phyloP scores from a whole-genome alignment of 2,329 filamentous ascomycete genomes.

The Colletotrichum sp. region DNA sequence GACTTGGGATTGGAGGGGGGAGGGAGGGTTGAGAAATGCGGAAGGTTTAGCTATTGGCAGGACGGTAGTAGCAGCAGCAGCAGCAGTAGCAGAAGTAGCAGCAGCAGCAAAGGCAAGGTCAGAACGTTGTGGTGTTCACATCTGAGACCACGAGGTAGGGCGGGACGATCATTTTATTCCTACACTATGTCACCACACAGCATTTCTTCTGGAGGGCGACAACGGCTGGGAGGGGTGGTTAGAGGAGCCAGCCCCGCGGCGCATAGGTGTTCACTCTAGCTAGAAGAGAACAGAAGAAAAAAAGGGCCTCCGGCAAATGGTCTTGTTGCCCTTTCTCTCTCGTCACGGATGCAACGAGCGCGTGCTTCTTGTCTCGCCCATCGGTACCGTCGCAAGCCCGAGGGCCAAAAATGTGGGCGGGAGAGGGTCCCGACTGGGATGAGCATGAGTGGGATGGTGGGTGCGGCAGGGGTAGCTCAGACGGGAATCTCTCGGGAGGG shows the following conservation, averaged over 20 bases:
- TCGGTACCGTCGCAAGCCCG: constrained; percentile 18
- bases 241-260: background rate
- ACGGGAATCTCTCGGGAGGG: constrained; percentile 15
- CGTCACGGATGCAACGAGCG: background rate
- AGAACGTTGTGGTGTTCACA: background rate
- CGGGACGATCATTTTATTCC: constrained; percentile 16
- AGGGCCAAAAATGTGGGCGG: constrained; percentile 5
- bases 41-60: background rate
- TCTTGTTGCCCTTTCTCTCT: background rate
- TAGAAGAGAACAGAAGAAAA: background rate
- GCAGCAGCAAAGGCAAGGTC: background rate
- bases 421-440: constrained; percentile 7
- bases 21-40: constrained; percentile 4
- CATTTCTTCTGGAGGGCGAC: background rate
- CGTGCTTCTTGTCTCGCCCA: constrained; percentile 12
- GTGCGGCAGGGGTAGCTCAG: constrained; percentile 18
- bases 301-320: background rate
- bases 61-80: background rate
- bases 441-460: constrained; percentile 2
- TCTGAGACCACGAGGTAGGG: constrained; percentile 14
- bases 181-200: background rate
- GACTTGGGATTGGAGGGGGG: background rate
- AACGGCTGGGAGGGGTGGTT: background rate
- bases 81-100: background rate
- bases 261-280: background rate